A percentile compares a stretch with the other conserved stretches of the same genome.
Evolutionary conservation across 1,284 basidiomycete genomes (phyloP).

Genomic region (Sutorius eximius): DNA sequence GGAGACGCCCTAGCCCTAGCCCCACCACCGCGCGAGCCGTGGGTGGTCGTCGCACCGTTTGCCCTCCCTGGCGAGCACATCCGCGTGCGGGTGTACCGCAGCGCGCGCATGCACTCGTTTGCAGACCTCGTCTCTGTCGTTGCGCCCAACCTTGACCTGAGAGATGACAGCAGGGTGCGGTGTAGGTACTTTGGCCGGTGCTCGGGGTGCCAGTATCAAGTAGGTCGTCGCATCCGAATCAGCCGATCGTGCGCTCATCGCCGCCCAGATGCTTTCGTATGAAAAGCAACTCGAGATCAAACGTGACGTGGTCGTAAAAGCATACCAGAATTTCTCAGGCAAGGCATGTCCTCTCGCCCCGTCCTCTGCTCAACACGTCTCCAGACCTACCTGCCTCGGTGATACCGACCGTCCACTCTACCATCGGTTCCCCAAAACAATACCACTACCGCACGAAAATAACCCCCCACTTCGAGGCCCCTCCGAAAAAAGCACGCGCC

Average conservation of each 20-base stretch:
- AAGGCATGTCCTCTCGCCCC: slow-evolving; percentile 17
- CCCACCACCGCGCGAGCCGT: slow-evolving; percentile 51
- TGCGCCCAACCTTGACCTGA: slow-evolving; percentile 60
- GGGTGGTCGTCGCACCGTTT: slow-evolving; percentile 83
- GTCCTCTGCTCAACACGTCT: background rate
- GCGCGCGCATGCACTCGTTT: slow-evolving; percentile 66
- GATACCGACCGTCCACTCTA: slow-evolving; percentile 72
- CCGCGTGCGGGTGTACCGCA: slow-evolving; percentile 67
- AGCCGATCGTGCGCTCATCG: slow-evolving; percentile 6
- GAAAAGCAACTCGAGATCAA: slow-evolving; percentile 86
- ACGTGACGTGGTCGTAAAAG: slow-evolving; percentile 82
- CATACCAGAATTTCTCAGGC: slow-evolving; percentile 81
- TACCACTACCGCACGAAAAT: slow-evolving; percentile 97
- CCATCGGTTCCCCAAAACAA: slow-evolving; percentile 84
- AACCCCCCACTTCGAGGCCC: slow-evolving; percentile 92
- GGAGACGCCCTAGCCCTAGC: slow-evolving; percentile 70
- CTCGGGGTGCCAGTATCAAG: slow-evolving; percentile 78
- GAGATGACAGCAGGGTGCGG: slow-evolving; percentile 63
- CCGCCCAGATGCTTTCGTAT: slow-evolving; percentile 79
- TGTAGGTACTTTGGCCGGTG: slow-evolving; percentile 90
- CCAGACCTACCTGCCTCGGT: slow-evolving; percentile 55
- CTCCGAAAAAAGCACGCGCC: slow-evolving; percentile 55
- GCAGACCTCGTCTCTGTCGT: slow-evolving; percentile 77
- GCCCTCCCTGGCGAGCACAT: slow-evolving; percentile 81
- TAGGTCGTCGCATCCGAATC: slow-evolving; percentile 21